Conservation (phyloP, 805 yeast species). For the Candida pseudoglaebosa region DNA sequence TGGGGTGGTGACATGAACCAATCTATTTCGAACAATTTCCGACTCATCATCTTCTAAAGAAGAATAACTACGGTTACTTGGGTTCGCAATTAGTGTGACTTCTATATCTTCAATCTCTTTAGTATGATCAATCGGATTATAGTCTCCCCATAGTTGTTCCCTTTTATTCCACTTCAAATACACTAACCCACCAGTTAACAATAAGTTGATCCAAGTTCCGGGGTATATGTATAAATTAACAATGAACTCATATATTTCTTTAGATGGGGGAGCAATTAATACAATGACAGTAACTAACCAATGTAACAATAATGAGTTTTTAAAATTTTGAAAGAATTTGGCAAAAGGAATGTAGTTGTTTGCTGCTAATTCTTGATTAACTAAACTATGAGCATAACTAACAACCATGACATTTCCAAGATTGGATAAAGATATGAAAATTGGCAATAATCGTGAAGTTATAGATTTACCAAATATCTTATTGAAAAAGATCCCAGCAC, state of each 20-base stretch:
- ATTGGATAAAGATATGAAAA: constrained; percentile 57
- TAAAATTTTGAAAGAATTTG: constrained; percentile 37
- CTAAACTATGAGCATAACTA: constrained; percentile 55
- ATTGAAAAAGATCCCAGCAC: constrained; percentile 60
- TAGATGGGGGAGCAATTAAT: constrained; percentile 55
- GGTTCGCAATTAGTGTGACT: neutral
- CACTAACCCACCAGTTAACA: constrained; percentile 50
- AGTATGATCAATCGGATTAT: constrained; percentile 10
- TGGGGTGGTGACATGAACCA: constrained; percentile 12
- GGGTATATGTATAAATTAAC: constrained; percentile 63
- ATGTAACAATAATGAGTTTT: constrained; percentile 48
- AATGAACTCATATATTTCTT: constrained; percentile 60
- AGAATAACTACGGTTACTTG: constrained; percentile 2
- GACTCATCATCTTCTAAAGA: constrained; percentile 9
- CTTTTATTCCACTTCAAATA: constrained; percentile 44
- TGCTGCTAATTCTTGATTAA: constrained; percentile 54
- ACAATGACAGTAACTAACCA: constrained; percentile 54
- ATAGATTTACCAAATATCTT: constrained; percentile 54
- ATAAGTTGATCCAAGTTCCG: constrained; percentile 53
- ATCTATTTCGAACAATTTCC: neutral
- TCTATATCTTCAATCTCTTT: constrained; percentile 4
- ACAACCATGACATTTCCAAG: constrained; percentile 65
- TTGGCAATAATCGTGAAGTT: constrained; percentile 47
- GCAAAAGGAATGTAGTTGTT: constrained; percentile 52
- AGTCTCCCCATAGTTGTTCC: constrained; percentile 39